A percentile compares a stretch with the other conserved stretches of the same genome.
Conservation (phyloP, 768 basidiomycete genomes). For the Tylopilus balloui region DNA sequence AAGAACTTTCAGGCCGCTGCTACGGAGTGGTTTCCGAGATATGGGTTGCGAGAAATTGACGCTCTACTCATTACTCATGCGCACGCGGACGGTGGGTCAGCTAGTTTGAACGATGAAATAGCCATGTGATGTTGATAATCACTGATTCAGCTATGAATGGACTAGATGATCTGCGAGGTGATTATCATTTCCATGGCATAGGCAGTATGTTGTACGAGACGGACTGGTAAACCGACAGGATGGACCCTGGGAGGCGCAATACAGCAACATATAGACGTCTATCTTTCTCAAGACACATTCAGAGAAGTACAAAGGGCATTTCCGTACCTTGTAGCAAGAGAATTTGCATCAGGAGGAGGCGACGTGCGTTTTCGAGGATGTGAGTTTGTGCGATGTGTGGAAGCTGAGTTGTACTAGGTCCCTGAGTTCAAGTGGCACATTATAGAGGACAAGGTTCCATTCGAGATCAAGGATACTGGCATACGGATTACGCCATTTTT, state of each 20-base stretch:
- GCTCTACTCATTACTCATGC: constrained; percentile 82
- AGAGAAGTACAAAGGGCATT: constrained; percentile 64
- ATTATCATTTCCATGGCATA: constrained; percentile 10
- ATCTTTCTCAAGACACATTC: constrained; percentile 63
- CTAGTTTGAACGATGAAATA: neutral
- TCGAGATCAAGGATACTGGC: constrained; percentile 63
- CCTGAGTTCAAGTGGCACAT: constrained; percentile 83
- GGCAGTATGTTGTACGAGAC: neutral
- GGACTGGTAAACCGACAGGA: constrained; percentile 36
- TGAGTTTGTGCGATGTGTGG: neutral
- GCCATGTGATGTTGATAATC: constrained; percentile 1
- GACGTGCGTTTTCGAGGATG: constrained; percentile 44
- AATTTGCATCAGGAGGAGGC: constrained; percentile 75
- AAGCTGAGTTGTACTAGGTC: constrained; percentile 42
- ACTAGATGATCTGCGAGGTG: constrained; percentile 82
- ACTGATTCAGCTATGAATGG: constrained; percentile 72
- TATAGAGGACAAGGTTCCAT: constrained; percentile 61
- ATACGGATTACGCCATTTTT: constrained; percentile 61
- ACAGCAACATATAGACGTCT: constrained; percentile 71
- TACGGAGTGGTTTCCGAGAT: constrained; percentile 61
- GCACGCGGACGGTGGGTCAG: constrained; percentile 67
- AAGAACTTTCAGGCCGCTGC: constrained; percentile 71
- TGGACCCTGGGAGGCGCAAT: constrained; percentile 70
- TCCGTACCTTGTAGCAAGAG: constrained; percentile 76
- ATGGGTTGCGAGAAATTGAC: constrained; percentile 66